Base-by-base conservation (phyloP, 371 early-diverging fungal genomes). In the Cokeromyces recurvatus region DNA sequence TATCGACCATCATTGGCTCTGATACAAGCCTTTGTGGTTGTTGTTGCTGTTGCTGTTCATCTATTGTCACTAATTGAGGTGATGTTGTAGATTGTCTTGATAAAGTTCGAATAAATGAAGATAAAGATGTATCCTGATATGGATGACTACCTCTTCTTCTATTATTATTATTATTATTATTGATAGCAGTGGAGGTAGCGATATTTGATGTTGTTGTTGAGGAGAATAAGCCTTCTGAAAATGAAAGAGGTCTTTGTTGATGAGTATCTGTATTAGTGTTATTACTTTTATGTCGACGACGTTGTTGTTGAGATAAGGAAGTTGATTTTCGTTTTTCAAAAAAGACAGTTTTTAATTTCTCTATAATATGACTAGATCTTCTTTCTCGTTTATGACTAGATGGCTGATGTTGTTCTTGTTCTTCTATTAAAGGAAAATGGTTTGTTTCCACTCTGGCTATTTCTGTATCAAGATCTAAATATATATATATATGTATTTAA, bases 251-350 rank as follows among this genome's bases (percentile, higher is more conserved):
- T 52, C 45, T 31, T 51, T 48, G 22, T 41, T 57, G 32, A 37
- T 31, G 55, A 29, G 36, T 57, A 46, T 57, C 57, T 47, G 16
- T 55, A 38, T n/a, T 43, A 31, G 15, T 43, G 50, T 40, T 51
- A 22, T 27, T 50, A 38, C 11, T n/a, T 38, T 40, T 38, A 11
- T 25, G 11, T 17, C 11, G 24, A 41, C 11, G 25, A 23, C 39
- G 41, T 2, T 32, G 27, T 20, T 25, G 38, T 43, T 41, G 53
- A 29, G 29, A 5, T 27, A 11, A 27, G 5, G 29, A 20, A 6
- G 42, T 38, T 8, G 68, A 62, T 52, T 66, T 70, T 14, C 66
- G 54, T 38, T 70, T 70, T 39, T 70, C 70, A 42, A 70, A 63
- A 43, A 70, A 63, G 23, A 58, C 56, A 48, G 57, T 60, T 42